Evolutionary conservation across 1,139 yeast genomes (phyloP).

Genomic region (Lodderomyces parapsilosis): DNA sequence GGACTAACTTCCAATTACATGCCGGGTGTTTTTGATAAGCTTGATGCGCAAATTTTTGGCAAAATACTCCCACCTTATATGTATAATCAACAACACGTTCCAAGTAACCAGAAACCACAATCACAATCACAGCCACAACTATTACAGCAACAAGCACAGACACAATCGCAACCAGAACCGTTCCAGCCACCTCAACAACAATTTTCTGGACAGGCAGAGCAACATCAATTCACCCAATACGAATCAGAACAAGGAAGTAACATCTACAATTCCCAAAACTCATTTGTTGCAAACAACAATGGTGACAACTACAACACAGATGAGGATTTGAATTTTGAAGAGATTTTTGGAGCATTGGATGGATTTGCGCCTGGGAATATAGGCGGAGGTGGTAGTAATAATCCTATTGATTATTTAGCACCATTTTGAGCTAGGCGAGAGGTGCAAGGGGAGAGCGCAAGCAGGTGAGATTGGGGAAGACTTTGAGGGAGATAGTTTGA

Average conservation of each 20-base stretch:
- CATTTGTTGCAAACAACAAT: constrained; percentile 2
- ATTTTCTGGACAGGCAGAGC: not conserved
- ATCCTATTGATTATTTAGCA: constrained; percentile 22
- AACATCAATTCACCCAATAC: constrained; percentile 3
- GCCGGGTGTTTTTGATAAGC: constrained; percentile 80
- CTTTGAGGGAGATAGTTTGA: too few relatives aligned
- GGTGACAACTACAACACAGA: constrained; percentile 3
- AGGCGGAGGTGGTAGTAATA: constrained; percentile 7
- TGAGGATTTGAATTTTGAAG: constrained; percentile 17
- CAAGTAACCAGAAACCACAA: constrained; percentile 2
- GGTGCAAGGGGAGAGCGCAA: not conserved
- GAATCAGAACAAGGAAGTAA: constrained; percentile 1
- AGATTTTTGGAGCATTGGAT: constrained; percentile 11
- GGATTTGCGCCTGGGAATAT: constrained; percentile 3
- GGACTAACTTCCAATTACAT: constrained; percentile 37
- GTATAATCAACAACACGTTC: constrained; percentile 40
- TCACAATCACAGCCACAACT: constrained; percentile 10
- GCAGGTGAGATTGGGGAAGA: too few relatives aligned
- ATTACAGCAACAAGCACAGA: constrained; percentile 7
- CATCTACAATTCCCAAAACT: not conserved
- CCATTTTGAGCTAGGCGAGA: constrained; percentile 18
- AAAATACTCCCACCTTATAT: constrained; percentile 80
- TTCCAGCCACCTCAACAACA: constrained; percentile 3
- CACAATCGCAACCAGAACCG: not conserved
- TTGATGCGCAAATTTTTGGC: constrained; percentile 84